Base-by-base conservation (phyloP, 2,329 filamentous ascomycete genomes). In the Colletotrichum sp. region DNA sequence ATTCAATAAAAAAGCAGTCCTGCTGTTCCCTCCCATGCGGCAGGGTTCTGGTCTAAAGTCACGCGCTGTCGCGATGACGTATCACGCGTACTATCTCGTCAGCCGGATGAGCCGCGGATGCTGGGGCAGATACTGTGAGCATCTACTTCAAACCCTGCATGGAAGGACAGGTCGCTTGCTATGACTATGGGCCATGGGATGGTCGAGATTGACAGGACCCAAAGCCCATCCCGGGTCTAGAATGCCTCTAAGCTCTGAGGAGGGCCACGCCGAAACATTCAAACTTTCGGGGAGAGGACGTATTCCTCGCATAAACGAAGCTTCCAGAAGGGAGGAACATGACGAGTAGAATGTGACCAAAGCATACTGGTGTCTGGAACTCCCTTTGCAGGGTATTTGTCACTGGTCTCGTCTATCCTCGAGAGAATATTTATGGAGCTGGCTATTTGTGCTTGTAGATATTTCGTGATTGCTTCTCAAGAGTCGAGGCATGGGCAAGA, bases 121-220 rank as follows among this genome's bases (percentile, higher is more conserved):
- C 9, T 49, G 18, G 3, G 2, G 9, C 9, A 49, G 1, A 49
- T 12, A 49, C 5, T 49, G 39, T 6, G 18, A n/a, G 39, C 9
- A 49, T n/a, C 39, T 49, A n/a, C 8, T 49, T 49, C 39, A n/a
- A 49, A 39, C 16, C 8, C 5, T 5, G 36, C 16, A 5, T 9
- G 4, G 2, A 18, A 1, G 8, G 8, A 18, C 4, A 1, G 36
- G 5, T 39, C 8, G 36, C 1, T n/a, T 44, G 8, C 16, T 12
- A 1, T 6, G 2, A n/a, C 5, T 0, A n/a, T 4, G 39, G 39
- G 39, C 39, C 3, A n/a, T n/a, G 18, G 4, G 18, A 49, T 49
- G 5, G 18, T 1, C 9, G 5, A 49, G 9, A n/a, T 6, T n/a
- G 18, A n/a, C 18, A 12, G 18, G 39, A 49, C 18, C 2, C 18